Percentiles rank a stretch among this genome's conserved stretches.
Conservation (phyloP, 371 early-diverging fungal genomes). For the Mortierella sp. region DNA sequence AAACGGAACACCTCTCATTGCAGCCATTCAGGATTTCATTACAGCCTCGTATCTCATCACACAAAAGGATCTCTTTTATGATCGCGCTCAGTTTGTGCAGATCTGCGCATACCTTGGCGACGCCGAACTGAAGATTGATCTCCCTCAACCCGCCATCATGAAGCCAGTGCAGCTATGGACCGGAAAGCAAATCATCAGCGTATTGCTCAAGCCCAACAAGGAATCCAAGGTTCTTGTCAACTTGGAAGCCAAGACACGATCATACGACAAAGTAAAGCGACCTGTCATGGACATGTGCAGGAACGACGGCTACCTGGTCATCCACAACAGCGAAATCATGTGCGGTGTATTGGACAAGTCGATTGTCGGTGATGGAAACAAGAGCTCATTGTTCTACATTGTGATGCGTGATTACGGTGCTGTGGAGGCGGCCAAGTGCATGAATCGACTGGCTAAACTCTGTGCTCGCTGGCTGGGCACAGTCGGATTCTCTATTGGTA, state of each 20-base stretch:
- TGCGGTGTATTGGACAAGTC: constrained; percentile 97
- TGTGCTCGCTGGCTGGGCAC: constrained; percentile 92
- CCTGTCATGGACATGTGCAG: constrained; percentile 82
- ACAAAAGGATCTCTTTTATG: constrained; percentile 94
- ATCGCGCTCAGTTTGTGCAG: constrained; percentile 93
- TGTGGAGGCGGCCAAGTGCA: constrained; percentile 86
- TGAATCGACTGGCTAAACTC: constrained; percentile 96
- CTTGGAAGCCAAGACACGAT: constrained; percentile 89
- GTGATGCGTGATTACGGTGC: constrained; percentile 94
- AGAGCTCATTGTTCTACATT: constrained; percentile 93
- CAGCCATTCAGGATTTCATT: constrained; percentile 99
- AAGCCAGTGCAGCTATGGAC: constrained; percentile 80
- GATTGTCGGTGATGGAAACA: constrained; percentile 97
- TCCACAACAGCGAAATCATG: constrained; percentile 94
- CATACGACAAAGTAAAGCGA: constrained; percentile 71
- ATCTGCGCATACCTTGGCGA: constrained; percentile 89
- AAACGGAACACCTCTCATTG: constrained; percentile 98
- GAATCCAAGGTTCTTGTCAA: constrained; percentile 78
- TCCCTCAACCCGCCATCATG: constrained; percentile 95
- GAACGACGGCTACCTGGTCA: constrained; percentile 90
- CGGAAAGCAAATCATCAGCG: constrained; percentile 82
- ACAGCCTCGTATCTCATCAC: constrained; percentile 96
- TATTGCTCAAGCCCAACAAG: constrained; percentile 90
- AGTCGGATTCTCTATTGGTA: constrained; percentile 97
- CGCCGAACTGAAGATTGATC: constrained; percentile 80